Conservation (phyloP, 2,329 filamentous ascomycete species). For the Stachybotrys chartarum region DNA sequence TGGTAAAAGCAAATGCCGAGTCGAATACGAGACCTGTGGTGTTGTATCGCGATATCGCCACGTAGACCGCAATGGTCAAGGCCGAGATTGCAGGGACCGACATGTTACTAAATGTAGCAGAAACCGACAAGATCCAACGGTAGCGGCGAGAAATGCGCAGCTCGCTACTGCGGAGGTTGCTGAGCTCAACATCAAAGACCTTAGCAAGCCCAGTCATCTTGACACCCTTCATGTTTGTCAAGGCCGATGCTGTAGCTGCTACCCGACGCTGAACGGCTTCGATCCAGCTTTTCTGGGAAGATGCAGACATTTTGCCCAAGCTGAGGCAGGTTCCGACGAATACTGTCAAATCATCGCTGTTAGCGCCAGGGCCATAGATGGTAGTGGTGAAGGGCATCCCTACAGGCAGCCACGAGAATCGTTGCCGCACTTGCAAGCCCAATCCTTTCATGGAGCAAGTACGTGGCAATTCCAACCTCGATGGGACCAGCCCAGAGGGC, state of each 20-base stretch:
- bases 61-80: neutral
- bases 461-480: constrained; percentile 23
- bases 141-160: constrained; percentile 13
- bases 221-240: constrained; percentile 18
- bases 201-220: constrained; percentile 21
- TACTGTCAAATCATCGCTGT: neutral
- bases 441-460: constrained; percentile 22
- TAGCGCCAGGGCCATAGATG: neutral
- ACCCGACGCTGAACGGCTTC: constrained; percentile 19
- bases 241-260: constrained; percentile 10
- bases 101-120: constrained; percentile 8
- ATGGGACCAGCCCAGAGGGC: constrained; percentile 26
- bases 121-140: constrained; percentile 14
- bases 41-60: neutral
- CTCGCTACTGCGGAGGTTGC: constrained; percentile 5
- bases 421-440: constrained; percentile 23
- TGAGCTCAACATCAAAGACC: neutral
- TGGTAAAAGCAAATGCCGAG: neutral
- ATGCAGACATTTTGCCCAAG: constrained; percentile 10
- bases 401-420: constrained; percentile 16
- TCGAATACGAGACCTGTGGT: neutral
- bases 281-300: constrained; percentile 21
- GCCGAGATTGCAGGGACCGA: neutral
- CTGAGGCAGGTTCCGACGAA: neutral
- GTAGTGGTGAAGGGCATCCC: neutral